These are phyloP conservation scores for Paracamarosporium sp. DNA, from an alignment of 2,329 filamentous ascomycete genomes.

Conservation along the genomic window DNA sequence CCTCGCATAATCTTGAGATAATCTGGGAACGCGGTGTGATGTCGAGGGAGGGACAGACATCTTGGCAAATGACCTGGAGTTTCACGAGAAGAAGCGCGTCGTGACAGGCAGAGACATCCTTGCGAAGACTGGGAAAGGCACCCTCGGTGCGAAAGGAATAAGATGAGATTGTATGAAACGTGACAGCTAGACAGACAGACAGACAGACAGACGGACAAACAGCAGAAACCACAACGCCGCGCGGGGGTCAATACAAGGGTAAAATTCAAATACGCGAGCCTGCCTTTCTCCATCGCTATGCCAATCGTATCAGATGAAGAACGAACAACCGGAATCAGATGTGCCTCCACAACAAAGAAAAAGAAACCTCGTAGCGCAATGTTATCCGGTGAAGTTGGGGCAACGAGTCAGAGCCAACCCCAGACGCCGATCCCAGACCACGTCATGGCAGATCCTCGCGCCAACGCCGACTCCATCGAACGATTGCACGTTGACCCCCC, in stretches of 20 bases:
- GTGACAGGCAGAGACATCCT: not conserved
- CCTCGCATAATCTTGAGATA: too few relatives aligned
- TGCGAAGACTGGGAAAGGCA: not conserved
- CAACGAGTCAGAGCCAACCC: slow-evolving; percentile 3
- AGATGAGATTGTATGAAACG: not conserved
- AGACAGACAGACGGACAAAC: not conserved
- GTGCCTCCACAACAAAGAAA: not conserved
- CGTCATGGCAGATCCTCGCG: slow-evolving; percentile 5
- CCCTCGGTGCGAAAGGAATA: not conserved
- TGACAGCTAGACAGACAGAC: not conserved
- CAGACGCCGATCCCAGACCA: slow-evolving; percentile 6
- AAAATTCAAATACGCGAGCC: not conserved
- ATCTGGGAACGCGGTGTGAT: too few relatives aligned
- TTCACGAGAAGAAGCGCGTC: too few relatives aligned
- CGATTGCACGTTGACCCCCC: slow-evolving; percentile 3
- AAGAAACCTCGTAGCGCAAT: not conserved
- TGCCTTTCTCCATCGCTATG: slow-evolving; percentile 6
- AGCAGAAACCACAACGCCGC: slow-evolving; percentile 1
- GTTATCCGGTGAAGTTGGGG: not conserved
- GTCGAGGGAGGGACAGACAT: too few relatives aligned
- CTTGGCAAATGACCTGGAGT: too few relatives aligned
- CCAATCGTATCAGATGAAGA: not conserved
- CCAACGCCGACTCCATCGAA: not conserved
- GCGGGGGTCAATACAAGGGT: slow-evolving; percentile 2
- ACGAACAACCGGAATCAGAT: not conserved